Conservation (phyloP, 1,139 yeast species). For the Oligophagozyma castellii region DNA sequence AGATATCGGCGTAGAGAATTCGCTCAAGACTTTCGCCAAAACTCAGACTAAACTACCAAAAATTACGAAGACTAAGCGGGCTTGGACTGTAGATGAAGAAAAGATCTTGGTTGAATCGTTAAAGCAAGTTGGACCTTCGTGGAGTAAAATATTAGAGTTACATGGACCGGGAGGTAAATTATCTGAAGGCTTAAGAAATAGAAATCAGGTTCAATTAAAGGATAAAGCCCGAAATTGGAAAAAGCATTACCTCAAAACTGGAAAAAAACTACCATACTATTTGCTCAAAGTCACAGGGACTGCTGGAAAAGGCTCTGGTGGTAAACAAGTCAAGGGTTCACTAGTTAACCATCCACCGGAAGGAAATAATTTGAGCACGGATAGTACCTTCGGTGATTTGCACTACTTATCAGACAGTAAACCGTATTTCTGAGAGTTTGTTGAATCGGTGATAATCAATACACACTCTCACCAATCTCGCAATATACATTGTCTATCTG, state of each 20-base stretch:
- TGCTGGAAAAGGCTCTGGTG: constrained; percentile 46
- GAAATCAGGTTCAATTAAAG: constrained; percentile 82
- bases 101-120: constrained; percentile 71
- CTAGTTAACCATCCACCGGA: too few species aligned
- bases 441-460: too few species aligned
- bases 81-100: constrained; percentile 88
- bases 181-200: constrained; percentile 68
- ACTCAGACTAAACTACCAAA: constrained; percentile 1
- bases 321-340: too few species aligned
- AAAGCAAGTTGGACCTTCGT: constrained; percentile 72
- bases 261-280: constrained; percentile 63
- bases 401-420: too few species aligned
- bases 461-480: too few species aligned
- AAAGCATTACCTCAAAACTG: constrained; percentile 62
- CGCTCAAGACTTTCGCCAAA: not conserved
- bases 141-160: constrained; percentile 79
- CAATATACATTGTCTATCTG: too few species aligned
- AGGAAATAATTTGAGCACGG: too few species aligned
- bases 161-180: constrained; percentile 89
- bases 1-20: constrained; percentile 1
- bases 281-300: constrained; percentile 79
- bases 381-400: too few species aligned
- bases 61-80: constrained; percentile 25
- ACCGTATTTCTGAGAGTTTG: too few species aligned
- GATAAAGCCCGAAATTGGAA: constrained; percentile 96